Base-by-base conservation (phyloP, 176 grass and related monocot species). In the Oryza glaberrima region DNA sequence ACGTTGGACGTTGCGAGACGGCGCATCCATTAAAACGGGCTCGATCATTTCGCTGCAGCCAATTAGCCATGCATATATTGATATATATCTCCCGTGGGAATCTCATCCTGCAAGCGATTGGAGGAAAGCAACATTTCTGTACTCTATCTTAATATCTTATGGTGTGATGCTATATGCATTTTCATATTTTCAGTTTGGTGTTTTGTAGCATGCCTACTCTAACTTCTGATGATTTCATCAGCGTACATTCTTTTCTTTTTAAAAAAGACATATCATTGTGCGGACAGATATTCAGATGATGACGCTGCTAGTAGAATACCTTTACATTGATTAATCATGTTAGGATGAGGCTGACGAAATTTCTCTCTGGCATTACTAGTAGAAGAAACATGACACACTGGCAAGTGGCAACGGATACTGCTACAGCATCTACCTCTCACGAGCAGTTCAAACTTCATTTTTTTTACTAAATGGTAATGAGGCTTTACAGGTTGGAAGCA, bases 101-200 rank as follows among this genome's bases (percentile, higher is more conserved):
- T 58, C 75, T 84, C 68, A 17, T 41, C 47, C 6, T 43, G 65
- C 40, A 41, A 82, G 17, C 71, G 73, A 36, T 13, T 15, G 48
- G 49, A 40, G 49, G 23, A 64, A 48, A 68, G 69, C 81, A 73
- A 74, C 81, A 7, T 13, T 60, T 61, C 17, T 75, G 70, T 65
- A 75, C 36, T 61, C 35, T 45, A 20, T 63, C 58, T 63, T 10
- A 63, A 44, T 44, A 44, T 44, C 43, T 44, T 5, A 44, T 47
- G 54, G 2, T 34, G 44, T 40, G 15, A 13, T 35, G 43, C 11
- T 73, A 77, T 73, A 17, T 67, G 12, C 22, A 45, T 58, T 14
- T 61, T 20, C 25, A 69, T 11, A 11, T 0, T 22, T 82, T 28
- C 10, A 7, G 16, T 77, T 70, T 6, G 19, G 10, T 41, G 69